These are phyloP conservation scores for Piloderma croceum DNA, from an alignment of 768 basidiomycete genomes.

Conservation along the genomic window DNA sequence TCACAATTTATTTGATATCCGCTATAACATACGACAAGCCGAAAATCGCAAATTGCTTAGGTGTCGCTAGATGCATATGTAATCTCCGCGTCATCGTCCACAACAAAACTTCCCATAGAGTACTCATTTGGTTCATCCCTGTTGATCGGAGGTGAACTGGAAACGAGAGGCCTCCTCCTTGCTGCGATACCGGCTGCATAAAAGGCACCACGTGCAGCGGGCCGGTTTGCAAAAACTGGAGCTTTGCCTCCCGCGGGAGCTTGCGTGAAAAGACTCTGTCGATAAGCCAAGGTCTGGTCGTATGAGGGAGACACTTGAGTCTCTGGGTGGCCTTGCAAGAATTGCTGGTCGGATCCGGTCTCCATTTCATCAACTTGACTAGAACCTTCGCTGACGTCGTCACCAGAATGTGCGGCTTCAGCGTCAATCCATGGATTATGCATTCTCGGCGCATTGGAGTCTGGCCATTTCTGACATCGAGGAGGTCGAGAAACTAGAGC, in stretches of 20 bases:
- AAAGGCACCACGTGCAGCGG: slow-evolving; percentile 41
- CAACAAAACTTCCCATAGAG: slow-evolving; percentile 71
- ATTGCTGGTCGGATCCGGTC: slow-evolving; percentile 62
- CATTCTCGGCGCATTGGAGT: slow-evolving; percentile 26
- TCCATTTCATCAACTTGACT: slow-evolving; percentile 52
- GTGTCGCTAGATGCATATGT: too few relatives aligned
- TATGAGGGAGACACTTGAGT: slow-evolving; percentile 72
- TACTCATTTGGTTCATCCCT: slow-evolving; percentile 59
- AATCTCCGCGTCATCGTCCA: slow-evolving; percentile 71
- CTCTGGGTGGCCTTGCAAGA: slow-evolving; percentile 55
- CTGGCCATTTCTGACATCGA: slow-evolving; percentile 1
- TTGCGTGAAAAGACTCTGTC: slow-evolving; percentile 70
- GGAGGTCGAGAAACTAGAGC: too few relatives aligned
- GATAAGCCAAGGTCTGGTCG: slow-evolving; percentile 66
- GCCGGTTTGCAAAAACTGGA: slow-evolving; percentile 53
- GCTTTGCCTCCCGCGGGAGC: slow-evolving; percentile 35
- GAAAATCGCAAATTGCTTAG: too few relatives aligned
- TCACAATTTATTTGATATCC: too few relatives aligned
- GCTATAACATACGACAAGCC: too few relatives aligned
- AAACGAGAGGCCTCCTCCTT: slow-evolving; percentile 25
- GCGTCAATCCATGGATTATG: slow-evolving; percentile 52
- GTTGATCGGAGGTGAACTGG: slow-evolving; percentile 58
- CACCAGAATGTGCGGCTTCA: slow-evolving; percentile 76
- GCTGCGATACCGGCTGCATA: slow-evolving; percentile 30
- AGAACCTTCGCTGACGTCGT: slow-evolving; percentile 62